Base-by-base conservation (phyloP, 805 yeast genomes). In the Kluyveromyces wickerhamii region DNA sequence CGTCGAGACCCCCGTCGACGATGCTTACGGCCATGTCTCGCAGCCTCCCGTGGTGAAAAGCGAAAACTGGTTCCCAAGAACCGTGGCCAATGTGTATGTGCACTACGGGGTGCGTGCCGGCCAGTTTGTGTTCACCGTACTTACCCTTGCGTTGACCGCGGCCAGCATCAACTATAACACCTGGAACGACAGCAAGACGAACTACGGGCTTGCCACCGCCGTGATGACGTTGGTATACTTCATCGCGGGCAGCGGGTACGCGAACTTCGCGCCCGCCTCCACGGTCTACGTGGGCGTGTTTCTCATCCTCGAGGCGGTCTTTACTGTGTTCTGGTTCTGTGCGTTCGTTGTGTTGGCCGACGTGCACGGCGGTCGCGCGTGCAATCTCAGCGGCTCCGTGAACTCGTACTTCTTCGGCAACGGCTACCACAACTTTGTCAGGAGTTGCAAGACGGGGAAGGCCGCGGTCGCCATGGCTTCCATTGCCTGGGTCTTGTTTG, bases 401-500 rank as follows among this genome's bases (percentile, higher is more conserved):
- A 33, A 27, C 15, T 44, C 39, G 26, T 40, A 45, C 11, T 32
- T 18, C 13, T 43, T 40, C 21, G 52, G 53, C 4, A n/a, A n/a
- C n/a, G n/a, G n/a, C n/a, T n/a, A n/a, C n/a, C n/a, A n/a, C n/a
- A n/a, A n/a, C n/a, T 36, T 45, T 3, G 20, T 29, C 9, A 36
- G 43, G 7, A 38, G 39, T 2, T 59, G 65, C 32, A 46, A 43
- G 32, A 31, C 59, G 9, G 44, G 53, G 6, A 49, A 58, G 34
- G 52, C 61, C 2, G 42, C 62, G 4, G 50, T 57, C 34, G 65
- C 63, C 2, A 57, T 59, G 39, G 45, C 58, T 4, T 62, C 57
- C 7, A 34, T 59, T 2, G 32, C 49, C 2, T 56, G 52, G 37
- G 31, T 54, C 3, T 34, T 60, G 27, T 59, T 54, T 28, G 35